These are phyloP conservation scores for Lachnellula subtilissima DNA, from an alignment of 2,329 filamentous ascomycete species.

Conservation along the genomic window DNA sequence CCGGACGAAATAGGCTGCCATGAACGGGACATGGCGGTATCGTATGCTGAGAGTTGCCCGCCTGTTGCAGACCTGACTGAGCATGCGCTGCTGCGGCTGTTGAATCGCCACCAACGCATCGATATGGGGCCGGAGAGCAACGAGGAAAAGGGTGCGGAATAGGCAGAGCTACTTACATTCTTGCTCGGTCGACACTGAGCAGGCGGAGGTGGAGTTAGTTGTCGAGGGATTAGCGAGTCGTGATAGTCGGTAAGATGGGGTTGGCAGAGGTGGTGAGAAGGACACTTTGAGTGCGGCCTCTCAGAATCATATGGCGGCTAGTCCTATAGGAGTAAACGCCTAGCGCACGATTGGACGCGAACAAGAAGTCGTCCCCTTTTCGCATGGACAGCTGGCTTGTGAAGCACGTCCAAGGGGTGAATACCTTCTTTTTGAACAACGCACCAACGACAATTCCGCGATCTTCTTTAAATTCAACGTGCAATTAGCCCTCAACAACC, in stretches of 20 bases:
- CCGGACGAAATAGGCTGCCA: conserved; percentile 22
- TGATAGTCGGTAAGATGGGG: conserved; percentile 25
- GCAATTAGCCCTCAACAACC: background rate
- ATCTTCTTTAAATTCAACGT: background rate
- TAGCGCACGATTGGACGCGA: conserved; percentile 4
- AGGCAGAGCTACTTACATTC: conserved; percentile 24
- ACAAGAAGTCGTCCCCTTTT: conserved; percentile 6
- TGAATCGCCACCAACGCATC: conserved; percentile 4
- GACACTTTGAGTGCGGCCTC: conserved; percentile 12
- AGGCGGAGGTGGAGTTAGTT: conserved; percentile 29
- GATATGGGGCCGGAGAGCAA: background rate
- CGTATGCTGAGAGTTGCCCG: conserved; percentile 3
- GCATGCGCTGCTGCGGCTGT: conserved; percentile 18
- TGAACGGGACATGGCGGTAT: conserved; percentile 16
- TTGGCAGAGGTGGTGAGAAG: conserved; percentile 22
- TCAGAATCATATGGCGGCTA: conserved; percentile 6
- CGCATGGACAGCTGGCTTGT: conserved; percentile 2
- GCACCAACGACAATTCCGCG: background rate
- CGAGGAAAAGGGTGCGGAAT: background rate
- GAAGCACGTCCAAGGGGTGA: background rate
- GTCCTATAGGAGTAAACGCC: conserved; percentile 4
- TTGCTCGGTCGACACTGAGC: conserved; percentile 25
- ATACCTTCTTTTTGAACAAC: background rate
- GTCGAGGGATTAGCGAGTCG: conserved; percentile 28
- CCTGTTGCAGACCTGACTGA: background rate